Conservation (phyloP, 441 rosid species). For the Gossypium aridum region DNA sequence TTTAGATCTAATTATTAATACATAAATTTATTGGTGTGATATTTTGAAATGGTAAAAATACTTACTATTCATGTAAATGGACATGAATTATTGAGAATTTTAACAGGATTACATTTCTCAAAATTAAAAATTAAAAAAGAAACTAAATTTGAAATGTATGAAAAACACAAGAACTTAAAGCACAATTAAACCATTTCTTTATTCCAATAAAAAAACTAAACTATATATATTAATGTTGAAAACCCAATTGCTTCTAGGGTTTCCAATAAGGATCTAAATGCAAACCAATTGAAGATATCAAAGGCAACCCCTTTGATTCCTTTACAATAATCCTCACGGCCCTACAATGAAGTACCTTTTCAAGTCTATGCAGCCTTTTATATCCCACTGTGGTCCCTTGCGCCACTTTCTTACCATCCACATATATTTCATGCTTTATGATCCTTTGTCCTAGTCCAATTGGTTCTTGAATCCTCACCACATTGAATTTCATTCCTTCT, state of each 20-base stretch:
- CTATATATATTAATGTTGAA: neutral
- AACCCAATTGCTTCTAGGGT: neutral
- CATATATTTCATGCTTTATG: conserved; percentile 36
- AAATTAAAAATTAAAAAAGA: no score
- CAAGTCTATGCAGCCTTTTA: conserved; percentile 54
- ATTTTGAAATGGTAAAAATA: no score
- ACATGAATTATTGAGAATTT: no score
- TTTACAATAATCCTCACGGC: conserved; percentile 36
- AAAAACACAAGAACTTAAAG: no score
- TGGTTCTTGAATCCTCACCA: conserved; percentile 63
- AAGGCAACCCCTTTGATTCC: conserved; percentile 43
- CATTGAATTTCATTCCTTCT: conserved; percentile 43
- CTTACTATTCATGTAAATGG: no score
- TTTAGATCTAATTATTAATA: no score
- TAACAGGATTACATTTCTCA: no score
- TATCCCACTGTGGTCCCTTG: conserved; percentile 58
- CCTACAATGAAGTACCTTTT: conserved; percentile 23
- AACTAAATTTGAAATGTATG: no score
- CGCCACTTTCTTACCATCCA: conserved; percentile 42
- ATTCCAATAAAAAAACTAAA: neutral
- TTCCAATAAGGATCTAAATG: conserved; percentile 57
- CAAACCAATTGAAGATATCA: conserved; percentile 62
- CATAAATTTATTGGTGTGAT: no score
- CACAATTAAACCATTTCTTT: neutral
- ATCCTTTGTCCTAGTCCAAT: conserved; percentile 74